phyloP scores from a whole-genome alignment of 306 rosid species.

The Prosopis cineraria region DNA sequence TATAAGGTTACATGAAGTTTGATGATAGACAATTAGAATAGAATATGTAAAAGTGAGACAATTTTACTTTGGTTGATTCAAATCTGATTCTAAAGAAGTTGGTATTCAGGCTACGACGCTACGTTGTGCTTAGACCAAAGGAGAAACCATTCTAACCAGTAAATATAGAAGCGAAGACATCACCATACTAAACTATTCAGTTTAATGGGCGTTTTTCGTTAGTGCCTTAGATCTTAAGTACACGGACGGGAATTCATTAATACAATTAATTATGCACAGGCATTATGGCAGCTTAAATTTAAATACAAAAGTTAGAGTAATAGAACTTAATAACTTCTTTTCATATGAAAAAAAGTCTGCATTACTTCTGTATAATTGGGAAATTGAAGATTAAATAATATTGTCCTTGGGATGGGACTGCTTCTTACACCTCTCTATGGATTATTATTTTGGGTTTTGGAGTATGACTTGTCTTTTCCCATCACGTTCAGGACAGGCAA shows the following conservation, averaged over 20 bases:
- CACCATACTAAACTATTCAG: background rate
- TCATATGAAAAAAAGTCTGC: background rate
- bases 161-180: background rate
- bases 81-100: background rate
- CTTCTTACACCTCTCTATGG: background rate
- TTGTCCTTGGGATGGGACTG: background rate
- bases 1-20: background rate
- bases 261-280: background rate
- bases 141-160: background rate
- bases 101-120: background rate
- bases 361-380: background rate
- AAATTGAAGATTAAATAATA: background rate
- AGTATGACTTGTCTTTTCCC: background rate
- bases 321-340: background rate
- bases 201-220: background rate
- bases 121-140: background rate
- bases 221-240: background rate
- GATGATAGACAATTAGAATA: background rate
- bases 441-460: background rate
- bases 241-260: background rate
- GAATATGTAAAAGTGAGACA: background rate
- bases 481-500: constrained; percentile 64
- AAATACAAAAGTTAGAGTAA: background rate
- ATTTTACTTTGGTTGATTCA: background rate
- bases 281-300: background rate